phyloP scores from a whole-genome alignment of 2,329 filamentous ascomycete species.

The Thielaviopsis populi region DNA sequence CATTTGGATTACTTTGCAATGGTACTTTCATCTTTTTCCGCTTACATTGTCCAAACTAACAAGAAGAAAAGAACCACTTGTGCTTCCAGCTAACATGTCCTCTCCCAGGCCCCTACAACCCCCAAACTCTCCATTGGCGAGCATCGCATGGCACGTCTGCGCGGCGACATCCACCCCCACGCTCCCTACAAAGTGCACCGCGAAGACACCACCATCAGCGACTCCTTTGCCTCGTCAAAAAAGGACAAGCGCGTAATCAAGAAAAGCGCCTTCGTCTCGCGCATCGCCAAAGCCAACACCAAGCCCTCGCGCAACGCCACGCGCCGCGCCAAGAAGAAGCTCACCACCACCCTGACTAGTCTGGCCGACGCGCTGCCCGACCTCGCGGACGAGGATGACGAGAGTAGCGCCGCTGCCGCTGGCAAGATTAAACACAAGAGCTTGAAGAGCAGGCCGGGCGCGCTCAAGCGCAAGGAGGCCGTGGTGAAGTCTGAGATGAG shows the following conservation, averaged over 20 bases:
- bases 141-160: constrained; percentile 38
- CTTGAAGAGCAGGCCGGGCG: constrained; percentile 59
- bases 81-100: neutral
- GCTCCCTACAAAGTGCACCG: constrained; percentile 39
- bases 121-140: constrained; percentile 43
- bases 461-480: constrained; percentile 68
- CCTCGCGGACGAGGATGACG: constrained; percentile 30
- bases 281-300: constrained; percentile 49
- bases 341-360: constrained; percentile 57
- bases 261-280: constrained; percentile 63
- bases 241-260: constrained; percentile 72
- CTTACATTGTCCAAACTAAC: neutral
- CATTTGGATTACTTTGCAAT: neutral
- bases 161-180: constrained; percentile 34
- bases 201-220: constrained; percentile 34
- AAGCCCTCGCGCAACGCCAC: constrained; percentile 38
- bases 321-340: constrained; percentile 58
- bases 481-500: constrained; percentile 69
- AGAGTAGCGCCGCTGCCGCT: constrained; percentile 30
- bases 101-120: constrained; percentile 21
- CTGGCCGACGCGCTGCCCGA: constrained; percentile 70
- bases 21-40: neutral
- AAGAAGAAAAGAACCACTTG: no score
- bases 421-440: constrained; percentile 60
- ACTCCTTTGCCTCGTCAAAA: constrained; percentile 56